A percentile compares a stretch with the other conserved stretches of the same genome.
These are phyloP conservation scores for Circinella umbellata DNA, from an alignment of 371 early-diverging fungal species.

Conservation along the genomic window DNA sequence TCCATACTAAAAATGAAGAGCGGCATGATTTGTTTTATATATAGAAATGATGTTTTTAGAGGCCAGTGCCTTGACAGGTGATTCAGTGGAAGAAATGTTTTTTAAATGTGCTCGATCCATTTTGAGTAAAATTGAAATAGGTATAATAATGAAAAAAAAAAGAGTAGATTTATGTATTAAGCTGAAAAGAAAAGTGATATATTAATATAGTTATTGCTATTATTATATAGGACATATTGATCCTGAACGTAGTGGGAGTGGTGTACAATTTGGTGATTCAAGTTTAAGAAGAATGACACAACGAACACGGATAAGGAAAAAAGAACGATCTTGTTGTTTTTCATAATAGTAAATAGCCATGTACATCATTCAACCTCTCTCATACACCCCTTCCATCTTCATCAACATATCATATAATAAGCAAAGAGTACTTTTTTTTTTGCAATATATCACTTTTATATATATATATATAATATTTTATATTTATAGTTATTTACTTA, in stretches of 20 bases:
- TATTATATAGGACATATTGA: slow-evolving; percentile 54
- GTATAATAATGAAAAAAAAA: slow-evolving; percentile 20
- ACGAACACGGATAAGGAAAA: slow-evolving; percentile 56
- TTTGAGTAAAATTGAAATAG: slow-evolving; percentile 65
- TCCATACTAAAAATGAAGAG: background rate
- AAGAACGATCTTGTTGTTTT: slow-evolving; percentile 62
- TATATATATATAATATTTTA: background rate
- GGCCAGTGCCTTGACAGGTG: slow-evolving; percentile 64
- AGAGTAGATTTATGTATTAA: no score
- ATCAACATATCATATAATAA: background rate
- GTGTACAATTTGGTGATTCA: slow-evolving; percentile 68
- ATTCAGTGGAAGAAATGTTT: slow-evolving; percentile 67
- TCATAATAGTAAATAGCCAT: slow-evolving; percentile 14
- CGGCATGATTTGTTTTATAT: background rate
- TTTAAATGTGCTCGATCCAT: slow-evolving; percentile 66
- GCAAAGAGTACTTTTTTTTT: background rate
- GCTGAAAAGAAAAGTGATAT: no score
- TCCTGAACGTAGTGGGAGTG: slow-evolving; percentile 66
- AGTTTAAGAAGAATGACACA: slow-evolving; percentile 66
- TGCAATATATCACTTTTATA: slow-evolving; percentile 5
- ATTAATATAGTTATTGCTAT: no score
- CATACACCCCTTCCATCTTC: background rate
- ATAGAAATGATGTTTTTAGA: slow-evolving; percentile 69
- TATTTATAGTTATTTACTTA: background rate
- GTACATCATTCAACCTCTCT: background rate